phyloP scores from a whole-genome alignment of 2,329 filamentous ascomycete genomes.

The Exserohilum turcica region DNA sequence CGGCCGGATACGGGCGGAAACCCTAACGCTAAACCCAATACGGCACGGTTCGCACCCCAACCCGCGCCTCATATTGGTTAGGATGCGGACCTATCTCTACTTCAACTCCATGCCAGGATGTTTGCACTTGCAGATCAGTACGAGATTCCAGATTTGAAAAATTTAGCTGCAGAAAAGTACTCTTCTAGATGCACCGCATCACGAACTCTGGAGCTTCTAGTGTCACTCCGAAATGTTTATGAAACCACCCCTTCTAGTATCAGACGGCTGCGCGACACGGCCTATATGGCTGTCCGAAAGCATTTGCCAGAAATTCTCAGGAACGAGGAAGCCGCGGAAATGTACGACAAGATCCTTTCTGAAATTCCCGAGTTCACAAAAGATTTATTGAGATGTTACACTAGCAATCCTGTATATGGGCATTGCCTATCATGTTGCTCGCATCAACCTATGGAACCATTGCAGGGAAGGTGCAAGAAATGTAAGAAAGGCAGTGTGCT shows the following conservation, averaged over 20 bases:
- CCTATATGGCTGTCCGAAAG: not conserved
- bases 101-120: not conserved
- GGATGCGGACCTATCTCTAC: not conserved
- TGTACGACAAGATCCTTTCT: not conserved
- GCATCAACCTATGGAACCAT: not conserved
- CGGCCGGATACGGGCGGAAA: not conserved
- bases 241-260: not conserved
- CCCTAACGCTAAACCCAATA: not conserved
- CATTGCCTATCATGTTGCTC: not conserved
- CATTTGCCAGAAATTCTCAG: not conserved
- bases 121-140: not conserved
- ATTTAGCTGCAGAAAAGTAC: not conserved
- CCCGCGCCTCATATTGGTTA: not conserved
- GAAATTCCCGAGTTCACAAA: not conserved
- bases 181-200: not conserved
- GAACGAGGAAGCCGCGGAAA: not conserved
- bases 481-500: not conserved
- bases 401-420: not conserved
- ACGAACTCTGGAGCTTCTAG: not conserved
- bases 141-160: not conserved
- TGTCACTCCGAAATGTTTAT: not conserved
- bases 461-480: not conserved
- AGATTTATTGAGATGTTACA: not conserved
- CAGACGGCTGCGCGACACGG: not conserved
- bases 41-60: not conserved